Base-by-base conservation (phyloP, 1,284 basidiomycete genomes). In the Ustanciosporium gigantosporum region DNA sequence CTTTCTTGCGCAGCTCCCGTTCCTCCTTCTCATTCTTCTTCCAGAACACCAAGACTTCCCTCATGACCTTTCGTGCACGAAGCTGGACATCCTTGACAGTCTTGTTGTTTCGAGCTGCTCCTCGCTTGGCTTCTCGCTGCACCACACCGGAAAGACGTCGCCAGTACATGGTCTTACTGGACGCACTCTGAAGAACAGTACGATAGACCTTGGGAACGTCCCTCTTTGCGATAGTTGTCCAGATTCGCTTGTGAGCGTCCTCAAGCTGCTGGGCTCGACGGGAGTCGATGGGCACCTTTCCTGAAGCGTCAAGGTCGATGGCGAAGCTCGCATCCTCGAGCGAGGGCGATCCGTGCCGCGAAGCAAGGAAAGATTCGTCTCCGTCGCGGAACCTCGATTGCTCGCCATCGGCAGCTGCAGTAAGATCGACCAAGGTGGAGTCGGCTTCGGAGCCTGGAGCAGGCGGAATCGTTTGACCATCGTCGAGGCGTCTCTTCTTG, bases 21-120 rank as follows among this genome's bases (percentile, higher is more conserved):
- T 79, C 77, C 80, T 97, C 93, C 76, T 93, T 92, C 79, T 98
- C 94, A 73, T 97, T 97, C 81, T 92, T 93, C 81, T 89, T 91
- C 91, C 92, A 97, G 81, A 92, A 95, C 23, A 92, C 86, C 66
- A 95, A 86, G 87, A 97, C 92, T 67, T 80, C 80, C 38, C 80
- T 69, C 89, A 92, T 91, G 32, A 92, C 82, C 29, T 89, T 84
- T 75, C 90, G 91, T 11, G 87, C 87, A 77, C 91, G 92, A 20
- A 87, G 86, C 76, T 92, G 90, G 3, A 87, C 83, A 57, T 96
- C 91, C 79, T 97, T 97, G 66, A 84, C 85, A 16, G 86, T 84
- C 79, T 91, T 94, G 24, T 86, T 85, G 14, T 88, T 88, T 61
- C 86, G 85, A n/a, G 84, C 84, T 57, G 86, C 87, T 1, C 89